A percentile compares a stretch with the other conserved stretches of the same genome.
phyloP scores from a whole-genome alignment of 2,329 filamentous ascomycete genomes.

The Pseudogymnoascus sp. region DNA sequence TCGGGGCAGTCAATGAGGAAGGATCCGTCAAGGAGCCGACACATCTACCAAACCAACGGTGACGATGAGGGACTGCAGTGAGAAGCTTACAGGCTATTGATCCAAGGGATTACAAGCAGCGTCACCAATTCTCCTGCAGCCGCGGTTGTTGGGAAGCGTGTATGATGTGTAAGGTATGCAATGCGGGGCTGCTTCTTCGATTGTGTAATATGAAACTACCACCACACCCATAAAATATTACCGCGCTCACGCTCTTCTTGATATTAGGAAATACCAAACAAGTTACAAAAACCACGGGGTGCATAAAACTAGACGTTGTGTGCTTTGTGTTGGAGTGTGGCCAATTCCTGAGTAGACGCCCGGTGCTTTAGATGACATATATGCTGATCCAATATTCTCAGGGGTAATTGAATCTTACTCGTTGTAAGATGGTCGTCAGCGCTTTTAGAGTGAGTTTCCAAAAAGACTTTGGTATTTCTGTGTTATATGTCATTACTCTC shows the following conservation, averaged over 20 bases:
- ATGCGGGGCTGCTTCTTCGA: neutral
- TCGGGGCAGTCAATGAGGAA: slow-evolving; percentile 95
- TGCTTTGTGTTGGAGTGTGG: neutral
- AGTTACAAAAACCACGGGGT: neutral
- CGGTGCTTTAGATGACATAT: neutral
- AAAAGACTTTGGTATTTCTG: neutral
- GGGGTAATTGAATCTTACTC: neutral
- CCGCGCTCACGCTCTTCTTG: neutral
- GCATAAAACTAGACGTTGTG: neutral
- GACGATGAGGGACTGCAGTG: slow-evolving; percentile 48
- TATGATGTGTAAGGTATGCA: neutral
- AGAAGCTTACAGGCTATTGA: neutral
- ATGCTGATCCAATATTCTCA: neutral
- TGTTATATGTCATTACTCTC: neutral
- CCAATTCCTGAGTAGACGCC: neutral
- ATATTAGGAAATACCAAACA: neutral
- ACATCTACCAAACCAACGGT: slow-evolving; percentile 73
- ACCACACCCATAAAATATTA: neutral
- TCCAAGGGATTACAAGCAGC: neutral
- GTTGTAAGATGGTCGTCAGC: neutral
- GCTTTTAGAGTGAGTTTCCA: neutral
- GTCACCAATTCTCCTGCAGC: neutral
- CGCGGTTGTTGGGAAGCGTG: neutral
- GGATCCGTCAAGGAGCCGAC: slow-evolving; percentile 71
- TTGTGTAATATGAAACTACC: neutral